Base-by-base conservation (phyloP, 345 rosid genomes). In the Erodium maritimum region DNA sequence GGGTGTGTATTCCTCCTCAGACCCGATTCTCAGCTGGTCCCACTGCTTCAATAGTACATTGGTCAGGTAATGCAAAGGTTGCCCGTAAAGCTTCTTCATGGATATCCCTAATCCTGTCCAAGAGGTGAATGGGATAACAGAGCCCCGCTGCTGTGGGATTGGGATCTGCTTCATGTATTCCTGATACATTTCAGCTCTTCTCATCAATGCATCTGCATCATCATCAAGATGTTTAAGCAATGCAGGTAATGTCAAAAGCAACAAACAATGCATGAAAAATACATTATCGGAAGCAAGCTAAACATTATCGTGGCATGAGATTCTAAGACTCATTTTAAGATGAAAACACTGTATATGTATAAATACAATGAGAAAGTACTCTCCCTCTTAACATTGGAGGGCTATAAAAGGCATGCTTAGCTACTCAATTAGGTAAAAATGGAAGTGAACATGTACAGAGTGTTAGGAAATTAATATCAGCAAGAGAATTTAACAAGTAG, bases 11-110 rank as follows among this genome's bases (percentile, higher is more conserved):
- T 88, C 82, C 65, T 81, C 73, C 64, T 68, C 86, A 9, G 69
- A 29, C 58, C 83, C 88, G 13, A 73, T 21, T 67, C 88, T 81
- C 67, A 72, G 56, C 48, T 75, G 75, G 69, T 93, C 97, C 99
- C 95, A 87, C 57, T 69, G 82, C 54, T 69, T 82, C 56, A 89
- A 73, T 17, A 69, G 78, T 61, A 71, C 62, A 66, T 89, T 89
- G 12, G 96, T 86, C 25, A 93, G 85, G 79, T 81, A 93, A 83
- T 89, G 99, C 68, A 93, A 66, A 19, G 99, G 97, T 48, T 93
- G 99, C 65, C 71, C 73, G 54, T 89, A 89, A 19, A 89, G 65
- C 54, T 72, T 69, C 69, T 93, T 89, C 54, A 93, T 63, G 11
- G 99, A 89, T 22, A 62, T 77, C 63, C 91, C 84, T 64, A 93